Evolutionary conservation across 441 rosid genomes (phyloP), one percentile per base, ranked within the genome.

Genomic region (Adansonia grandidieri): DNA sequence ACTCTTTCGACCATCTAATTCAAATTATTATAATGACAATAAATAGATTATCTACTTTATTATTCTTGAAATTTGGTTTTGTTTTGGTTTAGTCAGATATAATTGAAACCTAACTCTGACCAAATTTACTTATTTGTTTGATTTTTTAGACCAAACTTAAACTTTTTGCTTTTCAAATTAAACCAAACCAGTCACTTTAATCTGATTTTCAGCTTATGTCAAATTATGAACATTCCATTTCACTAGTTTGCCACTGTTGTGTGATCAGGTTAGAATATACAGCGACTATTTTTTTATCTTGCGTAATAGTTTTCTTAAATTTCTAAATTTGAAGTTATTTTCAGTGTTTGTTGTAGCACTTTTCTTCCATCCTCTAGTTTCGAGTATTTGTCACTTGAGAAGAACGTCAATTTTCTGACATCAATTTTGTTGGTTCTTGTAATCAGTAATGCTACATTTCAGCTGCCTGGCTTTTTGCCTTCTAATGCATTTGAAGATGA

Each of bases 401-500:
- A 13, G 77, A 81, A 58, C 60, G 72, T 71, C 74, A 54, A 60
- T 73, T 74, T 71, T 67, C 75, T 61, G 67, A 73, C 80, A 53
- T 72, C 54, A 40, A 42, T 80, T 76, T 76, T 54, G 63, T 68
- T 81, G 77, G 63, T 65, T 76, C 44, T 80, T 81, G 47, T 73
- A 42, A 78, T 75, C 94, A 97, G 99, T 79, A 97, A 95, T 88
- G 95, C 96, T 67, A 91, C 93, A 47, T 92, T 91, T 88, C 97
- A 93, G 91, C 83, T 95, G 86, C 92, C 97, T 79, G 98, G 98
- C 53, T 76, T 97, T 79, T 81, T 90, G 66, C 82, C 91, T 56
- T 89, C 91, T 77, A 89, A 80, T 85, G 85, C 86, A 62, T 93
- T 95, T 82, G 96, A 89, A 71, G 97, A 92, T 65, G 92, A 89